These are phyloP conservation scores for Teratosphaeria zuluensis DNA, from an alignment of 2,329 filamentous ascomycete species.

Conservation along the genomic window DNA sequence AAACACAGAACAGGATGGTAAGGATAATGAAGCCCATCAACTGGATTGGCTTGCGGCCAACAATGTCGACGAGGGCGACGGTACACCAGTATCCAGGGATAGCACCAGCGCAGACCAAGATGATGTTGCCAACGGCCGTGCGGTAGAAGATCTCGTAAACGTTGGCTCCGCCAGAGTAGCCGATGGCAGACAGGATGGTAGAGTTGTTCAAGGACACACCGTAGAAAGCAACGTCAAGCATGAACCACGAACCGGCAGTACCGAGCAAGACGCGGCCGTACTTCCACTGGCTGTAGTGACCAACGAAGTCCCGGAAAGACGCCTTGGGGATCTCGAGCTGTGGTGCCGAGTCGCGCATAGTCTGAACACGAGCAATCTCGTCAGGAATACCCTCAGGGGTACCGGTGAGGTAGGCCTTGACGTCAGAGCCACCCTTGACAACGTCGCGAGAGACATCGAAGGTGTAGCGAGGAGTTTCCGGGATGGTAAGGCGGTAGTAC, in stretches of 20 bases:
- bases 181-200: conserved; percentile 60
- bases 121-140: conserved; percentile 68
- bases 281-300: conserved; percentile 60
- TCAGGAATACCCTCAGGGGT: conserved; percentile 55
- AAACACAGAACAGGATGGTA: conserved; percentile 40
- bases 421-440: conserved; percentile 62
- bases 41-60: conserved; percentile 72
- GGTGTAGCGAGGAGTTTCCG: conserved; percentile 80
- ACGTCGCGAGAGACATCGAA: conserved; percentile 71
- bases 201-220: conserved; percentile 65
- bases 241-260: conserved; percentile 79
- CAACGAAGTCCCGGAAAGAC: conserved; percentile 60
- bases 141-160: conserved; percentile 64
- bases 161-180: conserved; percentile 53
- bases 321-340: conserved; percentile 59
- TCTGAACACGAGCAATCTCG: conserved; percentile 53
- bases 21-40: conserved; percentile 43
- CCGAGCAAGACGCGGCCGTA: conserved; percentile 64
- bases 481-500: conserved; percentile 79
- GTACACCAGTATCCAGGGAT: conserved; percentile 78
- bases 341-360: conserved; percentile 44
- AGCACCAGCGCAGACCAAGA: conserved; percentile 67
- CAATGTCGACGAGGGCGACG: conserved; percentile 60
- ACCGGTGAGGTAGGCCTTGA: conserved; percentile 63
- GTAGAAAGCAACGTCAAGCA: conserved; percentile 54